Evolutionary conservation across 345 rosid genomes (phyloP).

Genomic region (Mangifera indica): DNA sequence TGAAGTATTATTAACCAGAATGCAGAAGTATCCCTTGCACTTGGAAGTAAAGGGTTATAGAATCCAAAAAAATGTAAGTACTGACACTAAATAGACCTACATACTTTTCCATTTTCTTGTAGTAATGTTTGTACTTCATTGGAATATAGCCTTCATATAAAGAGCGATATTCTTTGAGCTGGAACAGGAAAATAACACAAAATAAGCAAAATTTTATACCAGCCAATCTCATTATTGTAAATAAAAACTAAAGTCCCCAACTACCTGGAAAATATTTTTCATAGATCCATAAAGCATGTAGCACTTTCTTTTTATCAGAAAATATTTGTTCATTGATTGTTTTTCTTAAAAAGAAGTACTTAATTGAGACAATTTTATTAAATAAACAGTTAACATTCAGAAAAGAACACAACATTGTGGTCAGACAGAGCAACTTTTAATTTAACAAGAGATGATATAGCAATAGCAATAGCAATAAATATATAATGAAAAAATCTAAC

Average conservation of each 20-base stretch:
- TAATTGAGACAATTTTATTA: neutral
- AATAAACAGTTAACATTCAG: neutral
- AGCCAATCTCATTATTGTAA: too few species aligned
- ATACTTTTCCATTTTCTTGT: slow-evolving; percentile 89
- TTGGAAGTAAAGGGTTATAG: slow-evolving; percentile 1
- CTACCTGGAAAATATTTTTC: neutral
- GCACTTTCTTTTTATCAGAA: neutral
- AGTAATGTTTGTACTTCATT: slow-evolving; percentile 85
- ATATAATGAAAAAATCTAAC: neutral
- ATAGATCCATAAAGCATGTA: neutral
- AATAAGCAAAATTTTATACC: slow-evolving; percentile 15
- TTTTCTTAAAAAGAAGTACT: neutral
- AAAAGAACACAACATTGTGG: neutral
- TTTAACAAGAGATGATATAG: neutral
- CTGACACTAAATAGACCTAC: slow-evolving; percentile 25
- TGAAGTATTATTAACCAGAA: slow-evolving; percentile 8
- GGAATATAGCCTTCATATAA: slow-evolving; percentile 88
- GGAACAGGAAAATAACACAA: slow-evolving; percentile 28
- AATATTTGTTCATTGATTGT: neutral
- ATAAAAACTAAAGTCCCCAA: neutral
- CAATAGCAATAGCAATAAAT: neutral
- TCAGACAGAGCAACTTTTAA: neutral
- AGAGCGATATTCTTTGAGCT: slow-evolving; percentile 71
- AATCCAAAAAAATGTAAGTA: neutral
- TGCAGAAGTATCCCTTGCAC: neutral